Evolutionary conservation across 2,329 filamentous ascomycete species (phyloP).

Genomic region (Phialemoniopsis sp.): DNA sequence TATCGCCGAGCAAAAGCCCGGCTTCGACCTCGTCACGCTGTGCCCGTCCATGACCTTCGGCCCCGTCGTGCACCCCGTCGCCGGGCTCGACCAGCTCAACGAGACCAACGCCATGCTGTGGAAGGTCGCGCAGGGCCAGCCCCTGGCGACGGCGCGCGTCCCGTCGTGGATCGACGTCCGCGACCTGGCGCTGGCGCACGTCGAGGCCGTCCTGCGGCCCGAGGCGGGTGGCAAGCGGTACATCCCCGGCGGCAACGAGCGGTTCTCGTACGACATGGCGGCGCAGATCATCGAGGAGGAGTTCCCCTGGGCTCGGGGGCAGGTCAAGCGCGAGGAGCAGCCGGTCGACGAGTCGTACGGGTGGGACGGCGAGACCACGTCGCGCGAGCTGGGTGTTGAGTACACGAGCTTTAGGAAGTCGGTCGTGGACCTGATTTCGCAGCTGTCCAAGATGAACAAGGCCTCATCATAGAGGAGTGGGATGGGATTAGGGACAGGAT

Average conservation of each 20-base stretch:
- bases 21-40: constrained; percentile 6
- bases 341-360: constrained; percentile 5
- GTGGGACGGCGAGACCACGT: constrained; percentile 6
- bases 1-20: constrained; percentile 2
- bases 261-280: constrained; percentile 40
- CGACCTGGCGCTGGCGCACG: constrained; percentile 15
- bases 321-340: constrained; percentile 3
- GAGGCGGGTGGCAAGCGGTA: constrained; percentile 7
- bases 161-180: constrained; percentile 11
- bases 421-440: constrained; percentile 2
- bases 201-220: constrained; percentile 5
- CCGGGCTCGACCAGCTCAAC: not conserved
- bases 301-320: constrained; percentile 29
- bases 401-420: constrained; percentile 4
- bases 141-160: too few species aligned
- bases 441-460: constrained; percentile 1
- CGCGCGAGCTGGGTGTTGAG: constrained; percentile 1
- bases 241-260: constrained; percentile 7
- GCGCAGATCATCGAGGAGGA: constrained; percentile 33
- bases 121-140: too few species aligned
- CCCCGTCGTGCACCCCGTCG: constrained; percentile 2
- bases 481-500: too few species aligned
- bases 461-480: not conserved
- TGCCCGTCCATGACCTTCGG: constrained; percentile 8
- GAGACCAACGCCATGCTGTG: constrained; percentile 6